These are phyloP conservation scores for Gossypium rotundifolium DNA, from an alignment of 345 rosid genomes.

Conservation along the genomic window DNA sequence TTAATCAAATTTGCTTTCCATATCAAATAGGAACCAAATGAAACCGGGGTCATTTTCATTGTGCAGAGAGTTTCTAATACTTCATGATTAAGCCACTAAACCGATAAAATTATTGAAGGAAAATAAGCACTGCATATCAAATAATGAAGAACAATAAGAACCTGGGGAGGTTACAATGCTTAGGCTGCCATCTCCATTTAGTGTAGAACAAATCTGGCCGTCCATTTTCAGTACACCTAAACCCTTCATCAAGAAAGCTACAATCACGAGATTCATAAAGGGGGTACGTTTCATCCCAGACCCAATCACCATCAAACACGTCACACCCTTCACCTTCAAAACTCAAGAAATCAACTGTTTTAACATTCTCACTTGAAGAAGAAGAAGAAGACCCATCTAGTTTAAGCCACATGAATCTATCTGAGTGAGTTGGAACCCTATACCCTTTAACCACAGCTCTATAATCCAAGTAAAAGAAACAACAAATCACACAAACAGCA, in stretches of 20 bases:
- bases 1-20: neutral
- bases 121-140: neutral
- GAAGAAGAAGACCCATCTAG: conserved; percentile 25
- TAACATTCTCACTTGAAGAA: conserved; percentile 8
- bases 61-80: neutral
- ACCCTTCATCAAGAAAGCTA: conserved; percentile 71
- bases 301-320: conserved; percentile 84
- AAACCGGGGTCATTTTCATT: conserved; percentile 2
- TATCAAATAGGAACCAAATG: neutral
- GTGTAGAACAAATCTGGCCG: conserved; percentile 79
- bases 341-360: conserved; percentile 54
- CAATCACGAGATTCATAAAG: conserved; percentile 84
- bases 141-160: conserved; percentile 10
- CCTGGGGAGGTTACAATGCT: conserved; percentile 78
- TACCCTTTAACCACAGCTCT: conserved; percentile 38
- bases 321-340: conserved; percentile 56
- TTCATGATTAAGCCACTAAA: conserved; percentile 7
- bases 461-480: conserved; percentile 72
- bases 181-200: conserved; percentile 99
- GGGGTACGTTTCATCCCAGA: conserved; percentile 90
- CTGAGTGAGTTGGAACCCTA: conserved; percentile 43
- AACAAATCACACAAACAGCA: conserved; percentile 45
- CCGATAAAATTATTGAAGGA: neutral
- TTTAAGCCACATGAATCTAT: conserved; percentile 57
- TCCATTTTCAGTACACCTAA: conserved; percentile 83